These are phyloP conservation scores for Tetradesmus obliquus DNA, from an alignment of 139 green algal species.

Conservation along the genomic window DNA sequence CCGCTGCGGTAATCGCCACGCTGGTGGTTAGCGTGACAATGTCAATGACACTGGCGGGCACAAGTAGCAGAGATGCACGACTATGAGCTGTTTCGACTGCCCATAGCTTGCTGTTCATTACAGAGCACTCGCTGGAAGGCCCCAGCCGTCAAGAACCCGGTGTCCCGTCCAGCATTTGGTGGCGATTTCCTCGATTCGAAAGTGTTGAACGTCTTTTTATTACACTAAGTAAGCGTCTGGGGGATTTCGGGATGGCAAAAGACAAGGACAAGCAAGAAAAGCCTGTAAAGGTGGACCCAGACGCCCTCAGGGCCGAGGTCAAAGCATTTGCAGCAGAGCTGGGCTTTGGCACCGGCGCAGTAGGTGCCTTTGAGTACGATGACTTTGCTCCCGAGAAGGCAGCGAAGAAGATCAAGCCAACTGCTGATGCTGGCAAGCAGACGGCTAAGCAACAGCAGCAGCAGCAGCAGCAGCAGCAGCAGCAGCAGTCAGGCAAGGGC, in stretches of 20 bases:
- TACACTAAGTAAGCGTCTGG: background rate
- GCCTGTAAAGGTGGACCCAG: constrained; percentile 36
- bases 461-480: background rate
- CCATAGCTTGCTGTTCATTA: background rate
- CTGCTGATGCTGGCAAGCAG: constrained; percentile 6
- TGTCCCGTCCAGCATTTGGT: background rate
- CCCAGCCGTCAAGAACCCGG: background rate
- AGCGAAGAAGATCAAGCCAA: constrained; percentile 30
- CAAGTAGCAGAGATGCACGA: background rate
- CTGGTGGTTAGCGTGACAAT: background rate
- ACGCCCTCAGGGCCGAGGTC: constrained; percentile 64
- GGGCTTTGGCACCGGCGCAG: constrained; percentile 58
- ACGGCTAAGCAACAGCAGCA: constrained; percentile 28
- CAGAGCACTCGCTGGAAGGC: background rate
- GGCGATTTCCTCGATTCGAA: background rate
- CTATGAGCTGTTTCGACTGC: background rate
- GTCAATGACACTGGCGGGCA: background rate
- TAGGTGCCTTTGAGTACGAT: constrained; percentile 65
- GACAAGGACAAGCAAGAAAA: background rate
- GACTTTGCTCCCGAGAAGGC: constrained; percentile 77
- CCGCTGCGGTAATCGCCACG: no score
- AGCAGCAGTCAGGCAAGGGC: constrained; percentile 5
- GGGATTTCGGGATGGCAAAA: background rate
- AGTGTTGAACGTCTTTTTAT: background rate
- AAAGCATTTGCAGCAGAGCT: constrained; percentile 65